These are phyloP conservation scores for Fusarium lateritium DNA, from an alignment of 2,329 filamentous ascomycete species.

Conservation along the genomic window DNA sequence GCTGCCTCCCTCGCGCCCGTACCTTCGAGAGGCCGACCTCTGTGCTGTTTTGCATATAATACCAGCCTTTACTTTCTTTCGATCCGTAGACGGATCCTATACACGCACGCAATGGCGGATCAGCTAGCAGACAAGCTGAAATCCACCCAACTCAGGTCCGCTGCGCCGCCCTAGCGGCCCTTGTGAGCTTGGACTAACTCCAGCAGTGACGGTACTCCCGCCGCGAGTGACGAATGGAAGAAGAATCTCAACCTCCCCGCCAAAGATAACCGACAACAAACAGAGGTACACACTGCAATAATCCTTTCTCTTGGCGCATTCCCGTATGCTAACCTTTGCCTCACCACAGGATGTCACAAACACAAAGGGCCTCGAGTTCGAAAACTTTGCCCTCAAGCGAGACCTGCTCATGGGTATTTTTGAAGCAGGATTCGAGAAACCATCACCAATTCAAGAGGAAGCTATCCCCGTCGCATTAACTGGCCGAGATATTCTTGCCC, in stretches of 20 bases:
- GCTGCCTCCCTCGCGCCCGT: constrained; percentile 33
- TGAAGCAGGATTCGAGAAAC: constrained; percentile 98
- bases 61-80: constrained; percentile 36
- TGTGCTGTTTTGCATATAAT: constrained; percentile 46
- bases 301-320: constrained; percentile 14
- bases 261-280: constrained; percentile 84
- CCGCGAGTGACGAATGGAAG: constrained; percentile 77
- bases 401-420: constrained; percentile 99
- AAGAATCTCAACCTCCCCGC: constrained; percentile 78
- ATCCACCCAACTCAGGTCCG: constrained; percentile 60
- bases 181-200: constrained; percentile 54
- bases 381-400: constrained; percentile 95
- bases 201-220: constrained; percentile 63
- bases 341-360: constrained; percentile 88
- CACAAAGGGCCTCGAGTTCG: constrained; percentile 97
- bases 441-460: constrained; percentile 99
- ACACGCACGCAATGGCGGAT: constrained; percentile 60
- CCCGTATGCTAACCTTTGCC: constrained; percentile 38
- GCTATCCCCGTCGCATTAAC: constrained; percentile 97
- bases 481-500: constrained; percentile 92
- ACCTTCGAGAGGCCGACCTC: constrained; percentile 35
- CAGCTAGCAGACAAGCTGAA: constrained; percentile 63
- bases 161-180: constrained; percentile 40
- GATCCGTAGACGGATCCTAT: constrained; percentile 49
- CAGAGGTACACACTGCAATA: constrained; percentile 70